Percentiles rank a stretch among this genome's conserved stretches.
Conservation (phyloP, 179 eudicot genomes). For the Gypsophila paniculata region DNA sequence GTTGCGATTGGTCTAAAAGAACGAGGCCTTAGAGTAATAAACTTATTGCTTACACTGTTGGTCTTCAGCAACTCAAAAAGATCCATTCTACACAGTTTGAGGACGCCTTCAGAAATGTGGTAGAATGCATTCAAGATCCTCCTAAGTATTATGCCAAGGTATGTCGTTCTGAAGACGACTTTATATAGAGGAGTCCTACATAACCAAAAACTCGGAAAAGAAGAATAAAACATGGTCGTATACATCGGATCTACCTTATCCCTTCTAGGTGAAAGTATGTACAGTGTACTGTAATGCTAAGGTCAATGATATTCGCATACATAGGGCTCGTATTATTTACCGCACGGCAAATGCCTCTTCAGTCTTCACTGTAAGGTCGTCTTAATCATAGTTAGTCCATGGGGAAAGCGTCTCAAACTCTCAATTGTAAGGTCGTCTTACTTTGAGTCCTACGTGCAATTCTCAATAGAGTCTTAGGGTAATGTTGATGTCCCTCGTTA, state of each 20-base stretch:
- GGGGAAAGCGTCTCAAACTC: too few species aligned
- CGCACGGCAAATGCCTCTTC: background rate
- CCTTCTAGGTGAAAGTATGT: background rate
- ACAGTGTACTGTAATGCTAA: background rate
- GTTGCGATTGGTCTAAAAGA: too few species aligned
- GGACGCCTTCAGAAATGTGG: conserved; percentile 43
- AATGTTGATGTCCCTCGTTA: background rate
- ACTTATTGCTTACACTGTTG: background rate
- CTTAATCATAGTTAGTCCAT: too few species aligned
- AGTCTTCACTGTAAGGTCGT: too few species aligned
- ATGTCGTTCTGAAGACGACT: background rate
- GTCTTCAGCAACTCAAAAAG: conserved; percentile 48
- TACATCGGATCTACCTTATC: background rate
- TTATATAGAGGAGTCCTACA: background rate
- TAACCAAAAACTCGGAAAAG: too few species aligned
- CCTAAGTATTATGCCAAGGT: conserved; percentile 76
- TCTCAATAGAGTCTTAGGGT: background rate
- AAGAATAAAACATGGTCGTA: too few species aligned
- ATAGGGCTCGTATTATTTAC: background rate
- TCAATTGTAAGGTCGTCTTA: background rate
- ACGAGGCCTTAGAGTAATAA: background rate
- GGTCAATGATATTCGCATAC: background rate
- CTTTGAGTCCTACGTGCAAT: background rate
- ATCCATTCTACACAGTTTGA: conserved; percentile 47
- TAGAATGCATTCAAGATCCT: conserved; percentile 52